Conservation (phyloP, 2,329 filamentous ascomycete species). For the Pestalotiopsis sp. region DNA sequence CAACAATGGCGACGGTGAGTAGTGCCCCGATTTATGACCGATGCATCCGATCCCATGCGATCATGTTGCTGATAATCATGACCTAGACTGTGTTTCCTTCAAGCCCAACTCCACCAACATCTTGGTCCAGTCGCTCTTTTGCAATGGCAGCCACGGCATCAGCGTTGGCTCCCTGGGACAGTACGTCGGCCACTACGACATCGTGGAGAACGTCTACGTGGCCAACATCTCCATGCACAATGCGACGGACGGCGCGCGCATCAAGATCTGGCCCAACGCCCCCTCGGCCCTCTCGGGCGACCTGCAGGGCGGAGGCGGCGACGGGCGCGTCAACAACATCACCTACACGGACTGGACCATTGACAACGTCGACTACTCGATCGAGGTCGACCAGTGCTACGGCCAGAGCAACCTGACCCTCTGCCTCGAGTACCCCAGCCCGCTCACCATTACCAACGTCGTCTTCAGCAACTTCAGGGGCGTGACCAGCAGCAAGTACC, state of each 20-base stretch:
- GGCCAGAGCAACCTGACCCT: constrained; percentile 46
- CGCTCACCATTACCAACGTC: constrained; percentile 53
- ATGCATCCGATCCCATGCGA: too few relatives aligned
- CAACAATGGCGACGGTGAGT: constrained; percentile 61
- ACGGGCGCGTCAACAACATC: constrained; percentile 60
- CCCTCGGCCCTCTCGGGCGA: constrained; percentile 33
- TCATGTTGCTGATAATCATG: background rate
- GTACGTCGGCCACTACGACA: constrained; percentile 55
- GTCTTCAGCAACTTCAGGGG: constrained; percentile 53
- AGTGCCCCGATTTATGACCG: too few relatives aligned
- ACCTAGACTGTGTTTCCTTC: constrained; percentile 59
- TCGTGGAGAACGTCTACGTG: constrained; percentile 59
- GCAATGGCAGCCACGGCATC: constrained; percentile 64
- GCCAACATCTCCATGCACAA: constrained; percentile 48
- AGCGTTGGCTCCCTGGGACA: constrained; percentile 62
- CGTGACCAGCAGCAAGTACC: constrained; percentile 35
- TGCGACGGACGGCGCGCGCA: constrained; percentile 58
- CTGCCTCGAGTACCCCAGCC: constrained; percentile 57
- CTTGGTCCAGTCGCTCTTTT: constrained; percentile 58
- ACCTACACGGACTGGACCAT: constrained; percentile 59
- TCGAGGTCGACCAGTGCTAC: constrained; percentile 48
- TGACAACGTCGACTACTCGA: constrained; percentile 62
- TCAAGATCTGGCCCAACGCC: constrained; percentile 64
- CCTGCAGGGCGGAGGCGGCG: constrained; percentile 59
- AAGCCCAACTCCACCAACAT: constrained; percentile 63